Conservation (phyloP, 2,329 filamentous ascomycete genomes). For the Zymoseptoria crescenta region DNA sequence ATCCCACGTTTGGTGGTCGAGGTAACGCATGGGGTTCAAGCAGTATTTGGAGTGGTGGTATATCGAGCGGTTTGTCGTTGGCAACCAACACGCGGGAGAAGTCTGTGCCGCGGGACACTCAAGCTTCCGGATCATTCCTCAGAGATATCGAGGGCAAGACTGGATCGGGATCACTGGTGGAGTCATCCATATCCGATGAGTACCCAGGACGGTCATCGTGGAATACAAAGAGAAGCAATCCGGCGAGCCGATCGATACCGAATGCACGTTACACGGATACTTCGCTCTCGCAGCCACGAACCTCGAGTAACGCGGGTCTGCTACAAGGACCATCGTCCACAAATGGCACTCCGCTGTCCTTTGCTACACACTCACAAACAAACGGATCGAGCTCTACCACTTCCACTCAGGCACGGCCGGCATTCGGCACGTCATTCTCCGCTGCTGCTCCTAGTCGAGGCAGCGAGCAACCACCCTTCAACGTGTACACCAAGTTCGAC, state of each 20-base stretch:
- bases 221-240: slow-evolving; percentile 27
- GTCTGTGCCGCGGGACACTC: slow-evolving; percentile 18
- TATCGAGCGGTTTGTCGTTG: slow-evolving; percentile 16
- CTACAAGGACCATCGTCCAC: slow-evolving; percentile 28
- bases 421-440: slow-evolving; percentile 16
- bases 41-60: slow-evolving; percentile 25
- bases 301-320: slow-evolving; percentile 30
- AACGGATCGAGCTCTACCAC: slow-evolving; percentile 20
- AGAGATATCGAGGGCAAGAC: slow-evolving; percentile 48
- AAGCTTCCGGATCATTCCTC: slow-evolving; percentile 17
- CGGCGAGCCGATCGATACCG: slow-evolving; percentile 21
- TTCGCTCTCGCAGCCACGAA: slow-evolving; percentile 32
- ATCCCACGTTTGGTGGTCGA: slow-evolving; percentile 5
- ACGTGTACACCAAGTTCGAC: slow-evolving; percentile 31
- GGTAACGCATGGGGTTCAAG: slow-evolving; percentile 20
- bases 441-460: slow-evolving; percentile 14
- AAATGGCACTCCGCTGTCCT: slow-evolving; percentile 18
- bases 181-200: slow-evolving; percentile 59
- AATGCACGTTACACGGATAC: slow-evolving; percentile 30
- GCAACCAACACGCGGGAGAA: slow-evolving; percentile 17
- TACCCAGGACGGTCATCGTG: slow-evolving; percentile 46
- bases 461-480: slow-evolving; percentile 22
- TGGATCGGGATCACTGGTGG: slow-evolving; percentile 61
- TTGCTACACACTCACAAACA: slow-evolving; percentile 16
- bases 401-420: slow-evolving; percentile 15